Evolutionary conservation across 805 yeast species (phyloP).

Genomic region (Jamesozyma jinghongensis): DNA sequence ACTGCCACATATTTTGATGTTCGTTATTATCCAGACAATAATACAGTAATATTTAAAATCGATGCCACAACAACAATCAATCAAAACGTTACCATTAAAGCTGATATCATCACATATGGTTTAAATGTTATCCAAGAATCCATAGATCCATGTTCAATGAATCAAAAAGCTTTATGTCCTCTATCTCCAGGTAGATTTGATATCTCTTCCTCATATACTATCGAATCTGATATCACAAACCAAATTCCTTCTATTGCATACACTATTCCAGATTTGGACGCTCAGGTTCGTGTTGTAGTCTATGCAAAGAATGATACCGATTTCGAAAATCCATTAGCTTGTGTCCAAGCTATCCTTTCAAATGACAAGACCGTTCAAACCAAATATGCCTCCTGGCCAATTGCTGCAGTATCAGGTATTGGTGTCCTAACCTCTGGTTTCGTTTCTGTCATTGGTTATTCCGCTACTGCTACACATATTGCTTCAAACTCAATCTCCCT

Average conservation of each 20-base stretch:
- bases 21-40: conserved; percentile 55
- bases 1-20: conserved; percentile 81
- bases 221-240: conserved; percentile 36
- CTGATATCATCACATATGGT: conserved; percentile 73
- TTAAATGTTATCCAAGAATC: conserved; percentile 46
- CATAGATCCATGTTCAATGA: conserved; percentile 57
- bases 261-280: conserved; percentile 90
- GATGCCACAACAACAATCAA: conserved; percentile 72
- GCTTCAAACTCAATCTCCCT: conserved; percentile 93
- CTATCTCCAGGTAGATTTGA: conserved; percentile 81
- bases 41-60: conserved; percentile 54
- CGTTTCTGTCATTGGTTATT: conserved; percentile 78
- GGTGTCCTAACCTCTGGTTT: conserved; percentile 85
- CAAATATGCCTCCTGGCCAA: conserved; percentile 88
- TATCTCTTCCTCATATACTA: conserved; percentile 40
- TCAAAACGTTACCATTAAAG: conserved; percentile 58
- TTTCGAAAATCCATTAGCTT: conserved; percentile 53
- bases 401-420: conserved; percentile 81
- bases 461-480: conserved; percentile 90
- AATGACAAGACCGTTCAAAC: conserved; percentile 95
- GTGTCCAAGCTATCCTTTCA: conserved; percentile 78
- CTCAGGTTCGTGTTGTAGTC: conserved; percentile 69
- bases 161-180: conserved; percentile 63
- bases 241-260: conserved; percentile 77
- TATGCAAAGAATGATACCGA: conserved; percentile 41